Evolutionary conservation across 2,329 filamentous ascomycete species (phyloP).

Genomic region (Triangularia setosa): DNA sequence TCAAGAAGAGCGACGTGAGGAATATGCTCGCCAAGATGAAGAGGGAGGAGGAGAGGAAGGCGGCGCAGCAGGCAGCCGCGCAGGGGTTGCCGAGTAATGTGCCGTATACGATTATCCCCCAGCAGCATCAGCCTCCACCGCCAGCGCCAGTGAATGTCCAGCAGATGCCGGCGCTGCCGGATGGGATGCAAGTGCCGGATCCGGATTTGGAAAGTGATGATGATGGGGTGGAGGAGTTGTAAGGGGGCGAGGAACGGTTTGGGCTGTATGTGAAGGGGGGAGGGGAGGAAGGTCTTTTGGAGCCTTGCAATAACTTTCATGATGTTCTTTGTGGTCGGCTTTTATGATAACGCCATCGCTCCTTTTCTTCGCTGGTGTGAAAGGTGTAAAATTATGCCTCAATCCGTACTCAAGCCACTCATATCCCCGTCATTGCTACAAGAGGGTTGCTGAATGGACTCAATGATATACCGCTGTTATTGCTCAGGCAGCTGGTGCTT

Average conservation of each 20-base stretch:
- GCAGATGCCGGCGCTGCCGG: conserved; percentile 25
- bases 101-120: conserved; percentile 25
- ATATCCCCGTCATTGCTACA: no score
- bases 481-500: no score
- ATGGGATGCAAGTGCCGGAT: conserved; percentile 27
- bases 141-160: conserved; percentile 18
- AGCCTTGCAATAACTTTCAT: no score
- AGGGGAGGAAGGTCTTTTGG: background rate
- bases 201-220: conserved; percentile 28
- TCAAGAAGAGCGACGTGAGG: conserved; percentile 29
- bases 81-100: conserved; percentile 20
- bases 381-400: no score
- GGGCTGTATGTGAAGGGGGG: background rate
- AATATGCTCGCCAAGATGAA: conserved; percentile 30
- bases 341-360: no score
- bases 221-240: conserved; percentile 22
- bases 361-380: no score
- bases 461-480: no score
- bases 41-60: conserved; percentile 28
- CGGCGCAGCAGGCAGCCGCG: conserved; percentile 18
- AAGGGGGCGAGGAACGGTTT: background rate
- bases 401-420: no score
- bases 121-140: conserved; percentile 22
- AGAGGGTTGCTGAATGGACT: no score
- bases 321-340: no score